Conservation (phyloP, 352 stramenopile species). For the Phytopythium litorale region DNA sequence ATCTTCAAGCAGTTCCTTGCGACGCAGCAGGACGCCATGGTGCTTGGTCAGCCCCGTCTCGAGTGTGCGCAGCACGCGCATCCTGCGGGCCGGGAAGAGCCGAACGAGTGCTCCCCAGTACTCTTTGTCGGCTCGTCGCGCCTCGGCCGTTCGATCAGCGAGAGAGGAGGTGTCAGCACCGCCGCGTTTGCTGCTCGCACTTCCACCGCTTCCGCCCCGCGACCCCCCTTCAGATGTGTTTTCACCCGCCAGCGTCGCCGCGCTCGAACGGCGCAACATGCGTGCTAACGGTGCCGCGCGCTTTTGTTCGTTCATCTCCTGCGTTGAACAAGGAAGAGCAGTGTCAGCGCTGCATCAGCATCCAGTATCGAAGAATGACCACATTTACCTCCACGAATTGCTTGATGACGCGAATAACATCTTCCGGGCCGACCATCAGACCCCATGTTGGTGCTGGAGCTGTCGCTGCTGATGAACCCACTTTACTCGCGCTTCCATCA, state of each 20-base stretch:
- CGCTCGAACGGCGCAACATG: slow-evolving; percentile 33
- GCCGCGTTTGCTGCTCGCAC: slow-evolving; percentile 16
- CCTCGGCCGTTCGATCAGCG: slow-evolving; percentile 31
- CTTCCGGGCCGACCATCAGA: slow-evolving; percentile 73
- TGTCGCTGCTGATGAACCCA: neutral
- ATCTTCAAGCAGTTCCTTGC: slow-evolving; percentile 80
- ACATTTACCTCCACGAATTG: slow-evolving; percentile 76
- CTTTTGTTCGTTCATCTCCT: slow-evolving; percentile 77
- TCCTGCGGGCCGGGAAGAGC: slow-evolving; percentile 61
- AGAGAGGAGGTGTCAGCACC: slow-evolving; percentile 17
- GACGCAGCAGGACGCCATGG: slow-evolving; percentile 70
- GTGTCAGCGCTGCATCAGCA: neutral
- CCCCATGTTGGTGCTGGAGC: slow-evolving; percentile 26
- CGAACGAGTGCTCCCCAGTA: slow-evolving; percentile 80
- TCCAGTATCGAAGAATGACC: too few relatives aligned
- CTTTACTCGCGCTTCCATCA: slow-evolving; percentile 16
- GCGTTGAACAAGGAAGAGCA: slow-evolving; percentile 7
- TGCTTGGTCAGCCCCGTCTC: slow-evolving; percentile 85
- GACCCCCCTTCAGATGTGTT: slow-evolving; percentile 3
- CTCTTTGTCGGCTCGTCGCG: slow-evolving; percentile 50
- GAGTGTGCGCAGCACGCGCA: slow-evolving; percentile 77
- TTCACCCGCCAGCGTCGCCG: slow-evolving; percentile 1
- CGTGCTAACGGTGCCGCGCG: slow-evolving; percentile 38
- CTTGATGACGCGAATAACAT: slow-evolving; percentile 86
- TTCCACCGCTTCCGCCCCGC: slow-evolving; percentile 11